Evolutionary conservation across 495 filamentous ascomycete genomes (phyloP), one percentile per base, ranked within the genome.

Genomic region (Aspergillus mulundensis): DNA sequence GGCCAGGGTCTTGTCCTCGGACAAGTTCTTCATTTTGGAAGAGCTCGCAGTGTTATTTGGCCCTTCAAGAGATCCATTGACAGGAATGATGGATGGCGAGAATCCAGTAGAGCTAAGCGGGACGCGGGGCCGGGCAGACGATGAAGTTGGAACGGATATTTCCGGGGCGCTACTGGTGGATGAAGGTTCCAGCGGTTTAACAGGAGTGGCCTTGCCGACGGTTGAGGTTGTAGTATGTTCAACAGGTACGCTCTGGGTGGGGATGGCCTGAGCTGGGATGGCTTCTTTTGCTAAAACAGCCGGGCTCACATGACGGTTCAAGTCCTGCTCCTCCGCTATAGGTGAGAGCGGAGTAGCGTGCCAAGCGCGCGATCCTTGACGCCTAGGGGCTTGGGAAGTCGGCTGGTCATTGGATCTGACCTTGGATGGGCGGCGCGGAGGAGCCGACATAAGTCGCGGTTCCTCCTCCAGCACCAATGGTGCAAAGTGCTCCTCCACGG

Each of bases 401-500:
- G n/a, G 43, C 11, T 25, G 49, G n/a, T 49, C 38, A 15, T 11
- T 36, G 10, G 38, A 24, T 21, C 3, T 25, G 34, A 30, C 54
- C 57, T 20, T 40, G 44, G 46, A 52, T 52, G 40, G 54, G 42
- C 54, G 28, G 57, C 51, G 18, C 42, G 51, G 50, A 53, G 51
- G 51, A 38, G 41, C 54, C 41, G 32, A 15, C 32, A 40, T 60
- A 16, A 54, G 44, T 43, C 24, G 49, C 32, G 54, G 19, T 32
- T 45, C 51, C 46, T 52, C 47, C 45, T 20, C 61, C 57, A 58
- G 58, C 49, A 50, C 51, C 52, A 46, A 54, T 53, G 54, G 25
- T 36, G 39, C 54, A 47, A 58, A 60, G 46, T 41, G 32, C 42
- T 55, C 39, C 41, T 46, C 43, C 56, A 50, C 47, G 38, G 48